These are phyloP conservation scores for Euphrasia confusa DNA, from an alignment of 257 asterid genomes.

Conservation along the genomic window DNA sequence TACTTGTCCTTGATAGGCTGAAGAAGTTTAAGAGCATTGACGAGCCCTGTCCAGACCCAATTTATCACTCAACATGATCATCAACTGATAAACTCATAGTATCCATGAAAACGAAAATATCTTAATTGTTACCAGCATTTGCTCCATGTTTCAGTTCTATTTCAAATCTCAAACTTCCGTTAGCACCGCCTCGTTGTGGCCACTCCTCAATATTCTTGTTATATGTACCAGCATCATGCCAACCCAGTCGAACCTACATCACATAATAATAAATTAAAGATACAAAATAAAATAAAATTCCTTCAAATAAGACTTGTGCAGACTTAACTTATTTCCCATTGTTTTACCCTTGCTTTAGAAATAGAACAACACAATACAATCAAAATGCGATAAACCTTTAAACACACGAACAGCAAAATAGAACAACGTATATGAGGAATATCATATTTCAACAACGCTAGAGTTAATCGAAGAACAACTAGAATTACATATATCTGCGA, in stretches of 20 bases:
- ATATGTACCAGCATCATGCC: conserved; percentile 99
- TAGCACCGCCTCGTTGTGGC: conserved; percentile 96
- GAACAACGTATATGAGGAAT: not conserved
- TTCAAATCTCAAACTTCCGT: conserved; percentile 94
- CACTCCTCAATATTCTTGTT: conserved; percentile 84
- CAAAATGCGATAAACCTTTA: not conserved
- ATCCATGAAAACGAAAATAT: conserved; percentile 12
- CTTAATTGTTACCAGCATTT: conserved; percentile 67
- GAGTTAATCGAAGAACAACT: not conserved
- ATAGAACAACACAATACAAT: conserved; percentile 1
- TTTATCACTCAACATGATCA: conserved; percentile 33
- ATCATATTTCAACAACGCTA: not conserved
- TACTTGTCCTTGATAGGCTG: conserved; percentile 95
- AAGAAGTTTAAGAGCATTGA: conserved; percentile 91
- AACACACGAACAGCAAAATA: not conserved
- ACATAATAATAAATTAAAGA: conserved; percentile 3
- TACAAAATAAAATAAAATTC: not conserved
- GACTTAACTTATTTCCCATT: conserved; percentile 1
- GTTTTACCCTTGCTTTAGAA: conserved; percentile 10
- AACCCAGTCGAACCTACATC: conserved; percentile 81
- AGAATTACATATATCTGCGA: not conserved
- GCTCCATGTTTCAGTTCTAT: conserved; percentile 88
- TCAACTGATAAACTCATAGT: not conserved
- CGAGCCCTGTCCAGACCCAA: conserved; percentile 62
- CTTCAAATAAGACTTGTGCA: not conserved